Base-by-base conservation (phyloP, 305 asterid species). In the Stenogyne calaminthoides region DNA sequence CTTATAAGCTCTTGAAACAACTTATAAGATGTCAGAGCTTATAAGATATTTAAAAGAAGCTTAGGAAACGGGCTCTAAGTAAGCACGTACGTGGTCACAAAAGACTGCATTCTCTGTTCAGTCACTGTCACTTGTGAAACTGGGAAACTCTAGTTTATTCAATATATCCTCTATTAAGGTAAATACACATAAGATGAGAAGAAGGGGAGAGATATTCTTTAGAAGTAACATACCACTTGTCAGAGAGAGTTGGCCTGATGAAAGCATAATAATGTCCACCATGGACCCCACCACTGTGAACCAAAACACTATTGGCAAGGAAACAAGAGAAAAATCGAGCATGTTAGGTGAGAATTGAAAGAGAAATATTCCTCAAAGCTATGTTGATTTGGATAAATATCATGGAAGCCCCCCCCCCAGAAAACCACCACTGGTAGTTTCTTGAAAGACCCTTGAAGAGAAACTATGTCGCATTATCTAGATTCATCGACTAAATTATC, bases 191-290 rank as follows among this genome's bases (percentile, higher is more conserved):
- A 59, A 34, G 44, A 52, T 39, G 18, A 52, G 54, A 55, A 16
- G 51, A 64, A 29, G 65, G 14, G 51, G 71, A 56, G 25, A 67
- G 44, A 70, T 32, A 77, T 6, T 60, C 49, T 61, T 32, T 10
- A 42, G 34, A 61, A 76, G 16, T 25, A 56, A 66, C 88, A 51
- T 87, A 91, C 99, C 99, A 94, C 70, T 84, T 93, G 77, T 91
- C 97, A 61, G 97, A 80, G 60, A 94, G 91, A 7, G 95, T 90
- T 46, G 99, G 97, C 81, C 98, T 91, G 88, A 91, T 93, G 86
- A 79, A 93, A 73, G 96, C 98, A 86, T 91, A 91, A 76, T 93
- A 93, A 71, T 93, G 98, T 74, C 98, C 98, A 27, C 98, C 98
- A 58, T 93, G 96, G 74, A 91, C 98, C 62, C 98, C 97, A 8